phyloP scores from a whole-genome alignment of 225 moss, liverwort and hornwort genomes.

The Pleurozium schreberi region DNA sequence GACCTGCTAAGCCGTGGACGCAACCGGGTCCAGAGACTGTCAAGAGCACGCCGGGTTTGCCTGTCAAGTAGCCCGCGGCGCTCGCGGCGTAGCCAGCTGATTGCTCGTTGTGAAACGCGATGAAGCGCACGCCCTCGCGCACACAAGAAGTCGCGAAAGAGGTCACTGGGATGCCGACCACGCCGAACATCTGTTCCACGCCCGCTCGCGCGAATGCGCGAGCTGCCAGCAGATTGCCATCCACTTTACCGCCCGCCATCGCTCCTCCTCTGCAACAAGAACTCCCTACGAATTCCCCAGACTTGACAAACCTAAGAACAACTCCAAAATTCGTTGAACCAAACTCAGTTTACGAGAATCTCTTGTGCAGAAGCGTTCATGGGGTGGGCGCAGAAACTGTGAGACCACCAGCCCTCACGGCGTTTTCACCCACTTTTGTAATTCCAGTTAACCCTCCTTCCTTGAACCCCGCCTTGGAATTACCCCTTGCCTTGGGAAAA shows the following conservation, averaged over 20 bases:
- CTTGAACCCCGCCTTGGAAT: too few relatives aligned
- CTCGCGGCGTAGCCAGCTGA: conserved; percentile 96
- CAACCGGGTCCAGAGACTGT: conserved; percentile 95
- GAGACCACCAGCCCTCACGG: too few relatives aligned
- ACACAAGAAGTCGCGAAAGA: conserved; percentile 68
- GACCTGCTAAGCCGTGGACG: conserved; percentile 91
- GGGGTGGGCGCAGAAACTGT: too few relatives aligned
- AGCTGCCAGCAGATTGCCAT: conserved; percentile 77
- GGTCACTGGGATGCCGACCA: conserved; percentile 91
- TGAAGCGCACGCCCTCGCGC: conserved; percentile 89
- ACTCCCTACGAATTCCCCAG: not conserved
- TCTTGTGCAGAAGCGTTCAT: not conserved
- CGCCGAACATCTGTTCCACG: conserved; percentile 90
- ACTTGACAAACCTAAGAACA: not conserved
- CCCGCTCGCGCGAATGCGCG: conserved; percentile 74
- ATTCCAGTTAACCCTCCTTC: too few relatives aligned
- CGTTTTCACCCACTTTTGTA: too few relatives aligned
- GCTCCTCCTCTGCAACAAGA: not conserved
- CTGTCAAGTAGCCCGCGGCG: conserved; percentile 85
- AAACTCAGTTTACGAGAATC: not conserved
- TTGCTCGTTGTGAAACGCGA: conserved; percentile 97
- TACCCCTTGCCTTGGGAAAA: too few relatives aligned
- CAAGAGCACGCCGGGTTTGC: conserved; percentile 83
- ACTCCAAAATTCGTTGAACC: not conserved
- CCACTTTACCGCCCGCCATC: conserved; percentile 32